These are phyloP conservation scores for Amylocystis lapponica DNA, from an alignment of 768 basidiomycete genomes.

Conservation along the genomic window DNA sequence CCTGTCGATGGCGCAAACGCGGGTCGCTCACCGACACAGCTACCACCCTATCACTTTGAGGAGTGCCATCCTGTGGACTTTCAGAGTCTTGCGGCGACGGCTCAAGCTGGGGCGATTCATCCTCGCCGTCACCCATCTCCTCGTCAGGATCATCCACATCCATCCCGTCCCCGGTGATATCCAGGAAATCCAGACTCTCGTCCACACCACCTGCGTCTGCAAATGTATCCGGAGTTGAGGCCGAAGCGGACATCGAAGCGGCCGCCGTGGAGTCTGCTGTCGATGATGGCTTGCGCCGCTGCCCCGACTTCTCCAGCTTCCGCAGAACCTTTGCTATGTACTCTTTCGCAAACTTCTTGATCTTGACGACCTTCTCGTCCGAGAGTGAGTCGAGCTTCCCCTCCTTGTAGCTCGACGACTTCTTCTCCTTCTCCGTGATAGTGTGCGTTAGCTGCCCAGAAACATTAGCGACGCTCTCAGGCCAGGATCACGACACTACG, in stretches of 20 bases:
- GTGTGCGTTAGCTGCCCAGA: conserved; percentile 70
- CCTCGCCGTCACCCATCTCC: conserved; percentile 13
- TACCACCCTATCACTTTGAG: neutral
- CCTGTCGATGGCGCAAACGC: conserved; percentile 17
- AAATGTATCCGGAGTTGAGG: conserved; percentile 5
- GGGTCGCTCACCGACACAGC: conserved; percentile 12
- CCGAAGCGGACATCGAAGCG: conserved; percentile 4
- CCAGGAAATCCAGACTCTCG: conserved; percentile 6
- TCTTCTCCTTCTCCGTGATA: conserved; percentile 95
- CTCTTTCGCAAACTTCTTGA: conserved; percentile 91
- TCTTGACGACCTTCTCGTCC: conserved; percentile 83
- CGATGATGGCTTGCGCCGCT: conserved; percentile 10
- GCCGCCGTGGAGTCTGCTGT: neutral
- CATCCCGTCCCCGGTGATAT: conserved; percentile 34
- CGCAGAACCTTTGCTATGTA: conserved; percentile 78
- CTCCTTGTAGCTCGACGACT: conserved; percentile 73
- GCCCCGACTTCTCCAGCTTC: conserved; percentile 51
- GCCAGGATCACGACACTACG: conserved; percentile 4
- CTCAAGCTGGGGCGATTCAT: conserved; percentile 11
- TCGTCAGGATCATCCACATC: conserved; percentile 29
- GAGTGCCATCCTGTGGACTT: conserved; percentile 1
- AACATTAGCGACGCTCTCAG: too few relatives aligned
- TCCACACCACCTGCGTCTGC: conserved; percentile 29
- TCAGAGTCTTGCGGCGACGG: conserved; percentile 1
- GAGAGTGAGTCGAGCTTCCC: conserved; percentile 68